Base-by-base conservation (phyloP, 2,329 filamentous ascomycete genomes). In the Xylaria hypoxylon region DNA sequence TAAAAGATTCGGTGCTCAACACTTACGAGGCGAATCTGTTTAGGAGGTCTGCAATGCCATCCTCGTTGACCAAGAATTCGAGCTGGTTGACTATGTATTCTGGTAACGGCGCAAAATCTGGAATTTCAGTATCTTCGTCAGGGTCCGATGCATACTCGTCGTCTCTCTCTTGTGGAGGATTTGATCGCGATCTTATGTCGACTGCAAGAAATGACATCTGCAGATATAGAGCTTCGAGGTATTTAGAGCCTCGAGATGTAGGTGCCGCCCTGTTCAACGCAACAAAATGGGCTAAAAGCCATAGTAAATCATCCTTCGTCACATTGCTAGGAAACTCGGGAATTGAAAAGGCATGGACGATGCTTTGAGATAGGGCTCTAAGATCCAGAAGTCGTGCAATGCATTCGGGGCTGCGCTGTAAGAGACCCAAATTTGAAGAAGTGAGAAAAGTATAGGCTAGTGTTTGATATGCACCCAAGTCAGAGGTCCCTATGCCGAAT, bases 41-140 rank as follows among this genome's bases (percentile, higher is more conserved):
- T 8, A 92, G 79, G 7, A 91, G 80, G 26, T 84, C 85, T 0
- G 90, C 87, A 60, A 97, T 92, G 44, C 91, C 92, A 48, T 89
- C 85, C 76, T 92, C 88, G 68, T 94, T 90, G 35, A 96, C 88
- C 7, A 97, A 81, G 10, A 90, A 91, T 17, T 86, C 79, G 2
- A 97, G 81, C 71, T 93, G 88, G 0, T 85, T 82, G 52, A 85
- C 85, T 13, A 96, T 79, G 74, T 93, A 91, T 0, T 82, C 72
- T 68, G 85, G 79, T 17, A 89, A 72, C 8, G 76, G 75, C 48
- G 71, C 64, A 10, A 68, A 76, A 45, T 72, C 73, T 53, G 75
- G 74, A n/a, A 68, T 53, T 13, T 75, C 74, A 17, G 78, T 75
- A n/a, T 78, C 72, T 31, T 75, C 72, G 44, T 72, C 71, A 2